A percentile compares a stretch with the other conserved stretches of the same genome.
These are phyloP conservation scores for Vitis riparia DNA, from an alignment of 164 flowering plant genomes.

Conservation along the genomic window DNA sequence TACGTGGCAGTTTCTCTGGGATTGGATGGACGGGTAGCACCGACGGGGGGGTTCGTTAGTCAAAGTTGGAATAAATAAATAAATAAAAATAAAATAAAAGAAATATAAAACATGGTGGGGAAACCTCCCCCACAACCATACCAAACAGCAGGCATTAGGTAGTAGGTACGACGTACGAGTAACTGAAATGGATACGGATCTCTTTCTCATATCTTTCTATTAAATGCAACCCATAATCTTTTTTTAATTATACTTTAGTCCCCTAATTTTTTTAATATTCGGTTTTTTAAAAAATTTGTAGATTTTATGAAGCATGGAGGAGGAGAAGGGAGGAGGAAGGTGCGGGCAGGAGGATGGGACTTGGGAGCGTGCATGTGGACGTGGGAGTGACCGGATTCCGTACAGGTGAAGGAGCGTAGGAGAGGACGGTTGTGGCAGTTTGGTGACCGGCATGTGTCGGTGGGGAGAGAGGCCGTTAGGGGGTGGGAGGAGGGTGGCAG, in stretches of 20 bases:
- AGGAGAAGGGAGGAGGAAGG: slow-evolving; percentile 2
- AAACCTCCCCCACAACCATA: not conserved
- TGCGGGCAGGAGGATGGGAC: slow-evolving; percentile 3
- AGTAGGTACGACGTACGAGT: slow-evolving; percentile 55
- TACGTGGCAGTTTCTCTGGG: too few species aligned
- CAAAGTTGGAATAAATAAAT: not conserved
- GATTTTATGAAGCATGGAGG: too few species aligned
- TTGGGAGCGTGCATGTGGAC: not conserved
- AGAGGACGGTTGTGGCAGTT: slow-evolving; percentile 5
- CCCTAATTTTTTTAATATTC: not conserved
- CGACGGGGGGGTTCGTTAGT: not conserved
- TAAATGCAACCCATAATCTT: slow-evolving; percentile 1
- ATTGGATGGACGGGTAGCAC: not conserved
- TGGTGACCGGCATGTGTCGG: slow-evolving; percentile 36
- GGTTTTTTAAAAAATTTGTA: not conserved
- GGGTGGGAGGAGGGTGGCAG: slow-evolving; percentile 27
- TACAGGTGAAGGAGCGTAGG: slow-evolving; percentile 18
- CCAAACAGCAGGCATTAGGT: slow-evolving; percentile 23
- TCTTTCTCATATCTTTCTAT: slow-evolving; percentile 16
- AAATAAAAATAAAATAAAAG: not conserved
- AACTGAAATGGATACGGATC: slow-evolving; percentile 53
- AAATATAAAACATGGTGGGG: not conserved
- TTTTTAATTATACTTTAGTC: not conserved
- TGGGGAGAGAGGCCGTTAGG: slow-evolving; percentile 32
- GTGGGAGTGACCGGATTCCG: slow-evolving; percentile 18